These are phyloP conservation scores for Coemansia reversa DNA, from an alignment of 192 early-diverging fungal species.

Conservation along the genomic window DNA sequence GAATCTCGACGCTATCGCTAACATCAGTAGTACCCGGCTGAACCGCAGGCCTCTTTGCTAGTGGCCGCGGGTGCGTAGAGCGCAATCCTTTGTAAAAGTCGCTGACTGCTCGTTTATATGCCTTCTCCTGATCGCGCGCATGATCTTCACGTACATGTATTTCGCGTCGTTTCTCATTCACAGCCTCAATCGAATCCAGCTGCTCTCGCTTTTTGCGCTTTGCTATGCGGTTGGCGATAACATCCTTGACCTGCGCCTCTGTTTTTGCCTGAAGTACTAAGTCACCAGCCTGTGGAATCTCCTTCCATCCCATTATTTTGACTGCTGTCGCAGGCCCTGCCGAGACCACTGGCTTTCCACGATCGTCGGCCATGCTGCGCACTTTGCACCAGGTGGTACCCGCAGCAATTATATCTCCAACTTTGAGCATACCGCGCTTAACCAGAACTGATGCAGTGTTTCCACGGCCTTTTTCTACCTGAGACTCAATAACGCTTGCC, in stretches of 20 bases:
- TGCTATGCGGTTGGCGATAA: constrained; percentile 65
- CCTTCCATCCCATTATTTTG: constrained; percentile 90
- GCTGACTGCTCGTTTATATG: constrained; percentile 62
- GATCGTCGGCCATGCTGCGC: constrained; percentile 77
- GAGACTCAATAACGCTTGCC: constrained; percentile 84
- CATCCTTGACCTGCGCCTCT: constrained; percentile 67
- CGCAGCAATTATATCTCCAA: constrained; percentile 79
- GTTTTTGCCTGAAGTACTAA: constrained; percentile 71
- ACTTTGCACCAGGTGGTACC: constrained; percentile 88
- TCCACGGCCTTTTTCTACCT: constrained; percentile 81
- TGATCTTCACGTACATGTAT: constrained; percentile 55
- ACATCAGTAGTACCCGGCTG: constrained; percentile 1
- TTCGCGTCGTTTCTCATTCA: constrained; percentile 73
- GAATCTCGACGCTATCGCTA: constrained; percentile 3
- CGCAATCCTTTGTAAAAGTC: constrained; percentile 66
- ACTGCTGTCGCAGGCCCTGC: constrained; percentile 87
- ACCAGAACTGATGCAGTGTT: constrained; percentile 87
- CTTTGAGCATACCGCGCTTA: constrained; percentile 79
- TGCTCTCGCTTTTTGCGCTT: constrained; percentile 63
- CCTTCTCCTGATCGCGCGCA: constrained; percentile 55
- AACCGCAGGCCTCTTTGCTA: constrained; percentile 23
- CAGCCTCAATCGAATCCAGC: constrained; percentile 64
- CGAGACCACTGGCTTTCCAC: constrained; percentile 64
- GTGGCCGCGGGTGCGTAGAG: constrained; percentile 55
- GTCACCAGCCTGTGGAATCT: constrained; percentile 88